Conservation (phyloP, 1,139 yeast species). For the Suhomyces anneliseae region DNA sequence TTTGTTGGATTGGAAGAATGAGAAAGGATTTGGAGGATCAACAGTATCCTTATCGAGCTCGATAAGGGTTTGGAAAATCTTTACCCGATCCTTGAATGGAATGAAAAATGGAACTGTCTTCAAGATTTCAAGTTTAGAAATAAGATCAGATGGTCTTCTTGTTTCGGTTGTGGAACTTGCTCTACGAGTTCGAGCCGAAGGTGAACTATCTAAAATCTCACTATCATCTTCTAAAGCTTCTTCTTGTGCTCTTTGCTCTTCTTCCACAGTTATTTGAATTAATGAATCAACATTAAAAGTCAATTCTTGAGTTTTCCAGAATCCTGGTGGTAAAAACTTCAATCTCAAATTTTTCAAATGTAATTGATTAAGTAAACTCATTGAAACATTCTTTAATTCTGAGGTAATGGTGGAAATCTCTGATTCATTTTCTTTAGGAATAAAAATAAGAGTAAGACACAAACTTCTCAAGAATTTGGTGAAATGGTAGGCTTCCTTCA, state of each 20-base stretch:
- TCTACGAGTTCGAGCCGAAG: background rate
- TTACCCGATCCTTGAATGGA: conserved; percentile 72
- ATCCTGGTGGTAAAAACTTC: conserved; percentile 50
- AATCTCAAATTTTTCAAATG: conserved; percentile 70
- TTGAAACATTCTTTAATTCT: conserved; percentile 38
- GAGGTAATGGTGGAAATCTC: conserved; percentile 3
- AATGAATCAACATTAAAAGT: conserved; percentile 31
- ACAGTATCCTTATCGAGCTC: conserved; percentile 46
- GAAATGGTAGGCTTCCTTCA: conserved; percentile 46
- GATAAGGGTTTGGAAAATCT: conserved; percentile 66
- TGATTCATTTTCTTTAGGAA: conserved; percentile 22
- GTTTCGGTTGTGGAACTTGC: background rate
- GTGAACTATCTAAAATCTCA: conserved; percentile 3
- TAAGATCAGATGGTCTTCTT: conserved; percentile 2
- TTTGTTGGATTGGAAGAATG: conserved; percentile 18
- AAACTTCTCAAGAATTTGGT: conserved; percentile 53
- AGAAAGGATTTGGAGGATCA: conserved; percentile 15
- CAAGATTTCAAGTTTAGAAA: conserved; percentile 48
- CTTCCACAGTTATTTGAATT: conserved; percentile 38
- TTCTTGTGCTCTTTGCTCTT: conserved; percentile 28
- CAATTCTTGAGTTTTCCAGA: conserved; percentile 52
- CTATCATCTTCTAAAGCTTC: conserved; percentile 18
- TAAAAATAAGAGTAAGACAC: conserved; percentile 57
- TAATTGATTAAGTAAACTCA: conserved; percentile 63
- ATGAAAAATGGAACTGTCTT: conserved; percentile 75